These are phyloP conservation scores for Paramecium bursaria DNA, from an alignment of 73 alveolate species.

Conservation along the genomic window DNA sequence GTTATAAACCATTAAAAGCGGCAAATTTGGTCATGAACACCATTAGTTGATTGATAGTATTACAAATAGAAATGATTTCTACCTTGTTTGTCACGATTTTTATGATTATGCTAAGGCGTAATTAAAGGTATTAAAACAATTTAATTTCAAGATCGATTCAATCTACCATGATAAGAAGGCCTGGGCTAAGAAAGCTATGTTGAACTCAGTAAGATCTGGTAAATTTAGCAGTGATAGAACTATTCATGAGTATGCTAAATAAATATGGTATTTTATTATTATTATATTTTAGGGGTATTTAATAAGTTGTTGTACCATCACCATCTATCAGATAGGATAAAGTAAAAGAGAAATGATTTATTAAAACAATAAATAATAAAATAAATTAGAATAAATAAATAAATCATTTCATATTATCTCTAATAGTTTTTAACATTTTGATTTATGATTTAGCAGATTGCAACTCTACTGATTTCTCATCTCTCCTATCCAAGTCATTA, in stretches of 20 bases:
- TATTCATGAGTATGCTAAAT: slow-evolving; percentile 77
- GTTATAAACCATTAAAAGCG: slow-evolving; percentile 80
- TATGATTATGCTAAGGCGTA: slow-evolving; percentile 81
- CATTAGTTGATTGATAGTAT: slow-evolving; percentile 78
- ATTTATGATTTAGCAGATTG: not conserved
- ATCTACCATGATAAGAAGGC: slow-evolving; percentile 69
- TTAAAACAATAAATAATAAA: too few relatives aligned
- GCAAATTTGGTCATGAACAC: slow-evolving; percentile 84
- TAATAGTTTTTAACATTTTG: too few relatives aligned
- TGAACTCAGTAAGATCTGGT: slow-evolving; percentile 73
- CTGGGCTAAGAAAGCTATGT: slow-evolving; percentile 78
- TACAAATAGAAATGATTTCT: slow-evolving; percentile 78
- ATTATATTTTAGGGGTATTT: slow-evolving; percentile 10
- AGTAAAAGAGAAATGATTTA: not conserved
- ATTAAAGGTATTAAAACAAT: slow-evolving; percentile 50
- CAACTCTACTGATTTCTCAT: not conserved
- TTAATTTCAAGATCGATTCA: slow-evolving; percentile 53
- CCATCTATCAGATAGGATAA: slow-evolving; percentile 40
- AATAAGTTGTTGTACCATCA: slow-evolving; percentile 37
- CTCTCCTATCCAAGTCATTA: not conserved
- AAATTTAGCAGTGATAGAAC: slow-evolving; percentile 78
- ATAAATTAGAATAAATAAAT: too few relatives aligned
- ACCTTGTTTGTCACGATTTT: slow-evolving; percentile 83
- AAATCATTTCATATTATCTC: not conserved
- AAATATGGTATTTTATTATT: slow-evolving; percentile 69